Evolutionary conservation across 371 early-diverging fungal species (phyloP), one percentile per base, ranked within the genome.

Genomic region (Caulochytrium protostelioides): DNA sequence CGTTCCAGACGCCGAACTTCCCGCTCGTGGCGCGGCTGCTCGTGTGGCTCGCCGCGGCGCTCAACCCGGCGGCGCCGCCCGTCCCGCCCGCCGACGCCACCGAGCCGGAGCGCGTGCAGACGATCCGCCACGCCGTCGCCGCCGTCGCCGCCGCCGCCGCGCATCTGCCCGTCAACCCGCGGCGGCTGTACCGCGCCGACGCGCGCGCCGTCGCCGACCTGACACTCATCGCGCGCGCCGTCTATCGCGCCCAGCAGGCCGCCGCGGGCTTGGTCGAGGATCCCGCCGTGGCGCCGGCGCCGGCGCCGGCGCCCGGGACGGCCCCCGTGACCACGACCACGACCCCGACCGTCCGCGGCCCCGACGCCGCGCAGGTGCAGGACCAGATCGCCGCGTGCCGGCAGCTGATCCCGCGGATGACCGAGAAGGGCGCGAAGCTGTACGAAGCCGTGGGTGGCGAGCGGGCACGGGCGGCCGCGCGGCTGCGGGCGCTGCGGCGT

Each of bases 101-200:
- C 10, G 64, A 64, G 40, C 48, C 43, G 19, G 57, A 54, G 20
- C 50, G 59, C 10, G 47, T 64, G n/a, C n/a, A n/a, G n/a, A n/a
- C n/a, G n/a, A n/a, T n/a, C n/a, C n/a, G n/a, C n/a, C n/a, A n/a
- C n/a, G n/a, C n/a, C n/a, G n/a, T n/a, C n/a, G n/a, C n/a, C n/a
- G n/a, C n/a, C n/a, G n/a, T n/a, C n/a, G n/a, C n/a, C n/a, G n/a
- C n/a, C n/a, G n/a, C n/a, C n/a, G n/a, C n/a, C n/a, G n/a, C n/a
- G n/a, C 54, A 58, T 15, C 43, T 60, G 14, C 39, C 47, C 34
- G 34, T 64, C 24, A 64, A 64, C 44, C 51, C 57, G 1, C 44
- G 52, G 16, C 56, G 52, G 34, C 39, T 64, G n/a, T 64, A 64
- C 44, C 47, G 42, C 42, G 60, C 61, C 4, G 64, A 64, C 33